phyloP scores from a whole-genome alignment of 148 eudicot genomes.

The Chenopodium quinoa region DNA sequence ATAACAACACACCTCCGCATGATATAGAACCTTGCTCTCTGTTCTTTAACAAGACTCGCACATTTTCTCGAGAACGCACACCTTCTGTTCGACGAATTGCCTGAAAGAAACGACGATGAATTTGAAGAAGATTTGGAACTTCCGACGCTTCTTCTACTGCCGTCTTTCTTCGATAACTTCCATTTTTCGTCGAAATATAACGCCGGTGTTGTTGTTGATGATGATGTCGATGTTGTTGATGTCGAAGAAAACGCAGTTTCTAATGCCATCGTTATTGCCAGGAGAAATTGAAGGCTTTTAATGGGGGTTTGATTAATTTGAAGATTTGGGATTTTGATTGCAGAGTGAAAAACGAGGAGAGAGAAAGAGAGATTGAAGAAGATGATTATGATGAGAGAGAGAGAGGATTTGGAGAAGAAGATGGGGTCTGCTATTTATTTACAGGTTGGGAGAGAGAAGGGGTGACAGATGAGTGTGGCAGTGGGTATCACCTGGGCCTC shows the following conservation, averaged over 20 bases:
- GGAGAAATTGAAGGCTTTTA: not conserved
- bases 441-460: slow-evolving; percentile 11
- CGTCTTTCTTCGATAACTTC: slow-evolving; percentile 61
- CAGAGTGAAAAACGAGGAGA: not conserved
- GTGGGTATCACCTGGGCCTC: slow-evolving; percentile 49
- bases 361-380: not conserved
- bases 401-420: slow-evolving; percentile 14
- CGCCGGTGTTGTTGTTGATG: slow-evolving; percentile 15
- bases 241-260: slow-evolving; percentile 15
- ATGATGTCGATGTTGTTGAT: not conserved
- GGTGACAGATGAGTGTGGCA: slow-evolving; percentile 39
- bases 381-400: slow-evolving; percentile 13
- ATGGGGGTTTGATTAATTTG: not conserved
- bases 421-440: slow-evolving; percentile 34
- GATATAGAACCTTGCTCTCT: slow-evolving; percentile 83
- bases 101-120: slow-evolving; percentile 24
- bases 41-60: slow-evolving; percentile 68
- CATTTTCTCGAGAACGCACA: slow-evolving; percentile 74
- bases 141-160: slow-evolving; percentile 32
- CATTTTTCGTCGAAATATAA: slow-evolving; percentile 55
- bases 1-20: slow-evolving; percentile 77
- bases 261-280: slow-evolving; percentile 14
- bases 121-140: slow-evolving; percentile 28
- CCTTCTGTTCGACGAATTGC: slow-evolving; percentile 44
- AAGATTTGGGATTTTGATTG: not conserved